Evolutionary conservation across 495 filamentous ascomycete species (phyloP), one percentile per base, ranked within the genome.

Genomic region (Talaromyces ruber): DNA sequence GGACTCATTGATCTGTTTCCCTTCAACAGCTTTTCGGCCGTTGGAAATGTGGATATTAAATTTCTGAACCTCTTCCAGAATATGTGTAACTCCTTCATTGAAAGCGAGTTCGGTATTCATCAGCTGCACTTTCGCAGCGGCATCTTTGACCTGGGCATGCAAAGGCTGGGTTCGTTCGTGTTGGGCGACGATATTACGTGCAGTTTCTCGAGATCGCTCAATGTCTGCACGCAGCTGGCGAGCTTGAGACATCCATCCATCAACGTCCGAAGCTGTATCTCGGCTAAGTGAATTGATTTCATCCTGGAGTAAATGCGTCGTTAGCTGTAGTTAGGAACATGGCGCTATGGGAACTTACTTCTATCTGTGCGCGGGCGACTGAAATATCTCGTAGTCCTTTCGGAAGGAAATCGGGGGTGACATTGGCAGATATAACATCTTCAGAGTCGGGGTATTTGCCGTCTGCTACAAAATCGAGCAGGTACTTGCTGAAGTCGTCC

Each of bases 161-260:
- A 89, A 75, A 9, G 82, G 76, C 47, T 83, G 77, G 3, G 84
- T 86, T 5, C 83, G 80, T 66, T 90, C 84, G 61, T 91, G 85
- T 62, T 88, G 78, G 60, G 83, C 81, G 8, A 91, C 82, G 53
- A 97, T 94, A 52, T 88, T 83, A 57, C 83, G 85, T 18, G 92
- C 90, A 28, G 87, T 86, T 9, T 80, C 77, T 63, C 87, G 83
- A 18, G 90, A 89, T 34, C 80, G 80, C 65, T 89, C 81, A 62
- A 97, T 90, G 65, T 96, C 93, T 30, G 82, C 79, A 67, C 91
- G 88, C n/a, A 96, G 83, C 57, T 88, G 84, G 70, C 88, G 88
- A 32, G 92, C 91, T 71, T 93, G 89, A 22, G 79, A 71, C 60
- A 94, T 88, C 93, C 93, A 97, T 63, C 84, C 79, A 67, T 91